These are phyloP conservation scores for Tylopilus rubrobrunneus DNA, from an alignment of 768 basidiomycete species.

Conservation along the genomic window DNA sequence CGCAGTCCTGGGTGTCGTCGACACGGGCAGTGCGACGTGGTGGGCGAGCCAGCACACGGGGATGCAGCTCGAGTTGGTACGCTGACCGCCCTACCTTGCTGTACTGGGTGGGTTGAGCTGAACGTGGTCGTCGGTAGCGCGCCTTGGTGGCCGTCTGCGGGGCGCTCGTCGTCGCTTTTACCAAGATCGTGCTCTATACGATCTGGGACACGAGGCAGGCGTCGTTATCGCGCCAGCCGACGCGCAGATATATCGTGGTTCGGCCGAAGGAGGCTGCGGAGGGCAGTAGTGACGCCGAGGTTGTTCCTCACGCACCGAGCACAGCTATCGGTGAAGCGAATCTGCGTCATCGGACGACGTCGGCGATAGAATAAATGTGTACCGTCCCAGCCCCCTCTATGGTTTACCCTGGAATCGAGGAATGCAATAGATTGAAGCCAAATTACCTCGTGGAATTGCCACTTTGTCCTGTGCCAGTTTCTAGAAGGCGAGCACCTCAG, in stretches of 20 bases:
- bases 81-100: conserved; percentile 21
- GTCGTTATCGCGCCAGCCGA: conserved; percentile 4
- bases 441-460: neutral
- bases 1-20: conserved; percentile 62
- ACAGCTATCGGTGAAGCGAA: conserved; percentile 15
- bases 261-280: conserved; percentile 8
- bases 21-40: conserved; percentile 66
- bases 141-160: conserved; percentile 59
- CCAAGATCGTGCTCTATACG: conserved; percentile 67
- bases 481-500: neutral
- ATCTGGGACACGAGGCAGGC: conserved; percentile 62
- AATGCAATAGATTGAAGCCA: neutral
- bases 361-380: neutral
- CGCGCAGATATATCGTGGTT: conserved; percentile 1
- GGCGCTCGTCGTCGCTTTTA: conserved; percentile 62
- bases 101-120: neutral
- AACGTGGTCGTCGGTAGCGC: conserved; percentile 36
- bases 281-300: conserved; percentile 1
- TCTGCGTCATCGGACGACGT: conserved; percentile 22
- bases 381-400: neutral
- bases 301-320: conserved; percentile 14
- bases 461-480: neutral
- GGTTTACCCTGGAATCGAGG: neutral
- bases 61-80: conserved; percentile 75
- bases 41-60: conserved; percentile 63